Base-by-base conservation (phyloP, 495 filamentous ascomycete genomes). In the Aspergillus ellipticus region DNA sequence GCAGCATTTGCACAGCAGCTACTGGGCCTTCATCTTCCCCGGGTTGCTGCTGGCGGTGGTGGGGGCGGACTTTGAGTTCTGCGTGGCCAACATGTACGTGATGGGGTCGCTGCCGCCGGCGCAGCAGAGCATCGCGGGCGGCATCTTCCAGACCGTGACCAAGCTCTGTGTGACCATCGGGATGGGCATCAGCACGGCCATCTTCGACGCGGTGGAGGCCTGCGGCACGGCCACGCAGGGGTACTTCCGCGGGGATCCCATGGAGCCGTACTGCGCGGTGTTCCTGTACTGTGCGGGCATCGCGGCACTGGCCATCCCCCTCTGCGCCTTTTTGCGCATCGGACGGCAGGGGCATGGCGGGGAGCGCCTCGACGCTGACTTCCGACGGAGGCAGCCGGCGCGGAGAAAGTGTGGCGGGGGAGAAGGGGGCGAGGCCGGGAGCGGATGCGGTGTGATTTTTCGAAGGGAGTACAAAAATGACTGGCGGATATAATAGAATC, bases 61-160 rank as follows among this genome's bases (percentile, higher is more conserved):
- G 2, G 78, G 77, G 39, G 77, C 80, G 0, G 85, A 87, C 60
- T 72, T 77, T 4, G 73, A 85, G 8, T 89, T 86, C 67, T 82
- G 79, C 7, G 76, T 87, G 6, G 78, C 82, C 2, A 85, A 86
- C 53, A 69, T 74, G 55, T 74, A 72, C 41, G 72, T 74, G n/a
- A 74, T 74, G 72, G 68, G 65, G 9, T 65, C 68, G 0, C 66
- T 73, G 2, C 66, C 72, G 2, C 57, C 62, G 5, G 57, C 57
- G 13, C 59, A 73, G 35, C 72, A 74, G 57, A 70, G 67, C 7
- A 65, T 73, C 19, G 70, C 70, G 2, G 70, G 70, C 2, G 68
- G 70, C 5, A 73, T 74, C 20, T 72, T 74, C 57, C 70, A 72
- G 22, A 73, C 72, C 0, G 66, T 67, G 20, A 70, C 58, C 54